phyloP scores from a whole-genome alignment of 768 basidiomycete genomes.

The Cystoderma amianthinum region DNA sequence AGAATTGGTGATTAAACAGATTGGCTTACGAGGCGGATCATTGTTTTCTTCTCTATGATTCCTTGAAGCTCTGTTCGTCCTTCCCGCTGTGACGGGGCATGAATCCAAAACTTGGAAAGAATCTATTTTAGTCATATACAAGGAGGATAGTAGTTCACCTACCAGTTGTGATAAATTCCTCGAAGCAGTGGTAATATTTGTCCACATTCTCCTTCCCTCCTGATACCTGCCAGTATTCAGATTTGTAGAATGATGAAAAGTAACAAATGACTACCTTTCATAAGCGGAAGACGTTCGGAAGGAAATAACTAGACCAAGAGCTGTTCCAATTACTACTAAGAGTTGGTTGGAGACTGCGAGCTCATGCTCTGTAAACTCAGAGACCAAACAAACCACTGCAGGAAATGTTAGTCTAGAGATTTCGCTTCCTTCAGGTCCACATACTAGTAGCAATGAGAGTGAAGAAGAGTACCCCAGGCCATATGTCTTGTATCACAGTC shows the following conservation, averaged over 20 bases:
- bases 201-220: slow-evolving; percentile 70
- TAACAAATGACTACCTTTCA: slow-evolving; percentile 37
- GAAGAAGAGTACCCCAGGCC: slow-evolving; percentile 49
- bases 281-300: slow-evolving; percentile 72
- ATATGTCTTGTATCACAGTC: slow-evolving; percentile 47
- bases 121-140: neutral
- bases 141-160: slow-evolving; percentile 10
- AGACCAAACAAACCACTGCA: slow-evolving; percentile 57
- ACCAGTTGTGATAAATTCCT: slow-evolving; percentile 56
- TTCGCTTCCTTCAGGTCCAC: no score
- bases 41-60: slow-evolving; percentile 67
- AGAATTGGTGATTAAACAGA: neutral
- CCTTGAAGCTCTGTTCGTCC: slow-evolving; percentile 32
- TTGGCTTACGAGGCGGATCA: slow-evolving; percentile 54
- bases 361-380: slow-evolving; percentile 35
- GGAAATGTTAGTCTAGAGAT: no score
- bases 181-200: slow-evolving; percentile 47
- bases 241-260: neutral
- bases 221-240: slow-evolving; percentile 37
- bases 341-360: slow-evolving; percentile 47
- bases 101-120: slow-evolving; percentile 45
- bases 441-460: slow-evolving; percentile 39
- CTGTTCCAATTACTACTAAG: slow-evolving; percentile 67
- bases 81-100: slow-evolving; percentile 37
- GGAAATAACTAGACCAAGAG: slow-evolving; percentile 64